Base-by-base conservation (phyloP, 2,329 filamentous ascomycete species). In the Aspergillus fumigatus region DNA sequence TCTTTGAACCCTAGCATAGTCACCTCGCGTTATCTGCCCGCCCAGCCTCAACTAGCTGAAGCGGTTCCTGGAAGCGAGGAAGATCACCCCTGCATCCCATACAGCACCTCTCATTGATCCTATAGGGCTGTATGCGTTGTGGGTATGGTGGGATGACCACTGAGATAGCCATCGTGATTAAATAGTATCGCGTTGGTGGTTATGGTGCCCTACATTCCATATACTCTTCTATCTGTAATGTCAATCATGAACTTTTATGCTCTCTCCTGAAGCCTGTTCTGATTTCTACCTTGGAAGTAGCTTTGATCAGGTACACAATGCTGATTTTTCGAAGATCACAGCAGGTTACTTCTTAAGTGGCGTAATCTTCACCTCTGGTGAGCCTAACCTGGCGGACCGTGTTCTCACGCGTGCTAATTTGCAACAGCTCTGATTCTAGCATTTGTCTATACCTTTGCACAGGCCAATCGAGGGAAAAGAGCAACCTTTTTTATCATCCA, bases 31-130 rank as follows among this genome's bases (percentile, higher is more conserved):
- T 86, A 89, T 89, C 88, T 90, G 88, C 88, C 87, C 88, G 88
- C 83, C 84, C 87, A 89, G 87, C 82, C 70, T 65, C 61, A 69
- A 77, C 82, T 87, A 84, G 80, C 87, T 89, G 87, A 87, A 82
- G 75, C 87, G 88, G 87, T 90, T 90, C 88, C 88, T 90, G 87
- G 79, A 89, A 86, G 77, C 80, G 88, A 90, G 88, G 88, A 82
- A 90, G 87, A 90, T 84, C 79, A 84, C 85, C 87, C 86, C 83
- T 84, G 80, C 82, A 82, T 80, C 80, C 81, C 76, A 66, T 74
- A 66, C 76, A 77, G 78, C 76, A 59, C 79, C 82, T 81, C 88
- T 88, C 86, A 68, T 81, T 77, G 75, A 78, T 78, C 72, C 68
- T 68, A 76, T 58, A 78, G 82, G 84, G 79, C 79, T 82, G 80